These are phyloP conservation scores for Trypanosoma rangeli DNA, from an alignment of 208 protist species.

Conservation along the genomic window DNA sequence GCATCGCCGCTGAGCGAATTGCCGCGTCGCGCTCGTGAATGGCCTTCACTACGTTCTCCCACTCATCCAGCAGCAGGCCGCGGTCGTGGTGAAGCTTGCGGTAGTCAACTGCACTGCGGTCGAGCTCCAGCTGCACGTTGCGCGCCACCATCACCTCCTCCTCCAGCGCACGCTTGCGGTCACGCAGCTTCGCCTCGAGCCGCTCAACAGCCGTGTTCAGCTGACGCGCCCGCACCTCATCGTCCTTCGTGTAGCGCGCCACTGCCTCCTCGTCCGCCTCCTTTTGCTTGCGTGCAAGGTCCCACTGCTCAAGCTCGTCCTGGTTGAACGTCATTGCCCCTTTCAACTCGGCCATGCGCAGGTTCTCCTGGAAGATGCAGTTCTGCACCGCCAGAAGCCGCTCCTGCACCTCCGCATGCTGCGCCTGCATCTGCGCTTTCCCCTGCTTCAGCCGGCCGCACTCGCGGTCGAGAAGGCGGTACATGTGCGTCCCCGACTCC, in stretches of 20 bases:
- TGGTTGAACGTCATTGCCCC: conserved; percentile 92
- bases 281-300: conserved; percentile 90
- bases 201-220: conserved; percentile 83
- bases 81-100: conserved; percentile 84
- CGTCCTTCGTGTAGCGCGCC: conserved; percentile 86
- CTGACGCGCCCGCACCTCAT: conserved; percentile 86
- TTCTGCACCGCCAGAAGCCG: conserved; percentile 73
- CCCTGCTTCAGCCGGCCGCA: conserved; percentile 69
- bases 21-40: conserved; percentile 88
- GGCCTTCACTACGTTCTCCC: conserved; percentile 82
- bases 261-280: conserved; percentile 92
- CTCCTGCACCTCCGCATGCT: conserved; percentile 65
- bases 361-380: conserved; percentile 89
- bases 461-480: conserved; percentile 86
- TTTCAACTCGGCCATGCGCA: conserved; percentile 91
- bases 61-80: conserved; percentile 86
- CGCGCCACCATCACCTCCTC: conserved; percentile 85
- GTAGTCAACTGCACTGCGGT: conserved; percentile 93
- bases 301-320: conserved; percentile 95
- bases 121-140: conserved; percentile 88
- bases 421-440: conserved; percentile 42
- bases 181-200: conserved; percentile 53
- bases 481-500: conserved; percentile 92
- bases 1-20: conserved; percentile 72
- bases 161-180: conserved; percentile 56